These are phyloP conservation scores for Huiozyma sinensis DNA, from an alignment of 805 yeast genomes.

Conservation along the genomic window DNA sequence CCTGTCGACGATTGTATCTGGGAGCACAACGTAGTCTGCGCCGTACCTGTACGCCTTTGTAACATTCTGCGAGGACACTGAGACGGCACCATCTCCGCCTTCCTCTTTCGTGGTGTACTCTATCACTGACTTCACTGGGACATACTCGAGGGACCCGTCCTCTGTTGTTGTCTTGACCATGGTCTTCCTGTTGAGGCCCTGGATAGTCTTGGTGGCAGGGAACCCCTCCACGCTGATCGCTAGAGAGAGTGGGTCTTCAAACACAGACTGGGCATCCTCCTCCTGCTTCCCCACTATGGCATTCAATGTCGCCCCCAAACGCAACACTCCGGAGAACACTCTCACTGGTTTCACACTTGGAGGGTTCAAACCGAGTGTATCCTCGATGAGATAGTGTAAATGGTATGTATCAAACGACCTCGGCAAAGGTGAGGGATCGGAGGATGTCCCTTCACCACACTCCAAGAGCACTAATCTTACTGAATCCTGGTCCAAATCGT, in stretches of 20 bases:
- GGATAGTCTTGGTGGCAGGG: constrained; percentile 35
- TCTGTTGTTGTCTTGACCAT: constrained; percentile 11
- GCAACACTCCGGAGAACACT: constrained; percentile 21
- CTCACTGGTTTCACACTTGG: constrained; percentile 20
- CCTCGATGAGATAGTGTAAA: too few species aligned
- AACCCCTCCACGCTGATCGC: constrained; percentile 47
- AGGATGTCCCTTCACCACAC: too few species aligned
- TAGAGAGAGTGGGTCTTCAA: constrained; percentile 25
- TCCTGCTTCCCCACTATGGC: constrained; percentile 1
- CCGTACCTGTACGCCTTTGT: constrained; percentile 64
- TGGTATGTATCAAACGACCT: too few species aligned
- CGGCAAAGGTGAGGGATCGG: too few species aligned
- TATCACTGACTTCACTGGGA: constrained; percentile 14
- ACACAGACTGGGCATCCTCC: constrained; percentile 3
- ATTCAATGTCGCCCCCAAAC: constrained; percentile 18
- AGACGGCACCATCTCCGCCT: constrained; percentile 12
- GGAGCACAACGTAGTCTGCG: constrained; percentile 42
- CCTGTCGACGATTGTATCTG: constrained; percentile 35
- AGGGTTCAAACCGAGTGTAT: too few species aligned
- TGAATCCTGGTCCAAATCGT: too few species aligned
- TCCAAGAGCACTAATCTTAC: too few species aligned
- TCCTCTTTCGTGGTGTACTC: constrained; percentile 14
- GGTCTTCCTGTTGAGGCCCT: constrained; percentile 13
- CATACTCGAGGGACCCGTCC: constrained; percentile 3
- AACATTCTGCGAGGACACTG: constrained; percentile 27